A percentile compares a stretch with the other conserved stretches of the same genome.
phyloP scores from a whole-genome alignment of 306 rosid species.

The Oemleria cerasiformis region DNA sequence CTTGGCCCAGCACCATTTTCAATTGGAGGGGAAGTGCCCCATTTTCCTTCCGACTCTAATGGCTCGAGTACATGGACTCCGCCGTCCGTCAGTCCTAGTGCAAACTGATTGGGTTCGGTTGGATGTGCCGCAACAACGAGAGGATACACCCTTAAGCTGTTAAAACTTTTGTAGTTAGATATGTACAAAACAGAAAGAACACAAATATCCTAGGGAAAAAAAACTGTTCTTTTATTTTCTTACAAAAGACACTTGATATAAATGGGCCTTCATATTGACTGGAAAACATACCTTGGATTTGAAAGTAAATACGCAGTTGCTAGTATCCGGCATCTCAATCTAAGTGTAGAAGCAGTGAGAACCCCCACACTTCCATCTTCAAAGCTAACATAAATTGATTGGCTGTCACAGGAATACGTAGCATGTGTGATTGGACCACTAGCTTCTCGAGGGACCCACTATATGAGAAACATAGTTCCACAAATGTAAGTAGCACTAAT shows the following conservation, averaged over 20 bases:
- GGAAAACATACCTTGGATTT: constrained; percentile 66
- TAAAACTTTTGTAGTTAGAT: constrained; percentile 14
- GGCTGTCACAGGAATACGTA: constrained; percentile 89
- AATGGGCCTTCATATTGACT: not conserved
- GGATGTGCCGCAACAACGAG: constrained; percentile 97
- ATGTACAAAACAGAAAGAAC: not conserved
- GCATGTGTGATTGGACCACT: constrained; percentile 97
- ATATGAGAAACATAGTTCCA: constrained; percentile 22
- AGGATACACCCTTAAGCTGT: constrained; percentile 78
- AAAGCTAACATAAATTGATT: constrained; percentile 80
- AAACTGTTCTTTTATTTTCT: not conserved
- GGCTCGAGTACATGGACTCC: constrained; percentile 94
- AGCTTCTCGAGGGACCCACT: constrained; percentile 76
- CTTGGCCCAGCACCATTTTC: constrained; percentile 97
- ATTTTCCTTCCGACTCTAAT: constrained; percentile 83
- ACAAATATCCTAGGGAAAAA: not conserved
- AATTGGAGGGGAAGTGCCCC: constrained; percentile 88
- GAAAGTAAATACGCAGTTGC: constrained; percentile 76
- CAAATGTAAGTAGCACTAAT: constrained; percentile 7
- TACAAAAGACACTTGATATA: not conserved
- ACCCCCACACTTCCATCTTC: constrained; percentile 91
- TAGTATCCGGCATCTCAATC: constrained; percentile 85
- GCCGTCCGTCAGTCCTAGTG: constrained; percentile 90
- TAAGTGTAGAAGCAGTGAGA: constrained; percentile 75
- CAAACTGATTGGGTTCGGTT: constrained; percentile 87